Base-by-base conservation (phyloP, 78 protist genomes). In the Chrysochromulina tobinii region DNA sequence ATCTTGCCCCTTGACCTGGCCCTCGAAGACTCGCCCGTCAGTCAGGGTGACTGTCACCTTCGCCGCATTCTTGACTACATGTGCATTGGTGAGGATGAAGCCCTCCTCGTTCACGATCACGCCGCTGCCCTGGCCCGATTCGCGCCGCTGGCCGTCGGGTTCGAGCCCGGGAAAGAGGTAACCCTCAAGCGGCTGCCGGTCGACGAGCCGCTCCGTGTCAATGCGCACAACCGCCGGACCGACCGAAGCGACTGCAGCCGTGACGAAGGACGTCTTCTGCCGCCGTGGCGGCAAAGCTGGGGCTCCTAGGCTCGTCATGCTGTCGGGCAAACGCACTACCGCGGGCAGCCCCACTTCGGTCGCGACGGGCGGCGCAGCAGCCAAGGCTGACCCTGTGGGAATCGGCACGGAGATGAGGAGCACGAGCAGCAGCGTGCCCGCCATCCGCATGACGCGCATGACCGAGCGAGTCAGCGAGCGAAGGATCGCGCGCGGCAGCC, bases 201-300 rank as follows among this genome's bases (percentile, higher is more conserved):
- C 64, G 8, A 79, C 87, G 20, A 55, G n/a, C 59, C 87, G 59
- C 87, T 79, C 87, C 51, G 87, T 79, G 64, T 79, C 87, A 17
- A 79, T 54, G 66, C 87, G 87, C 23, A 79, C 87, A 48, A 79
- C 87, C 64, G 87, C 61, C 27, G 87, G 87, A 2, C 87, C 87
- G 48, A 79, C 87, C 9, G 83, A 54, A 3, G 8, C 27, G 57
- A 75, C 83, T 25, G 83, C 83, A 2, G 83, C 83, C 3, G 83
- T 75, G 27, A 75, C 83, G 58, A 75, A 75, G 12, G 83, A 75
- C 25, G 83, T 75, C 83, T 75, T 75, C 14, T 57, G 83, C n/a
- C 83, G 51, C 83, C 15, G 64, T 12, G 64, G 8, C 14, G 64
- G 64, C 14, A 59, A 7, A 7, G 64, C 64, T 12, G 8, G 64